Evolutionary conservation across 345 rosid genomes (phyloP).

Genomic region (Eucalyptus urophylla): DNA sequence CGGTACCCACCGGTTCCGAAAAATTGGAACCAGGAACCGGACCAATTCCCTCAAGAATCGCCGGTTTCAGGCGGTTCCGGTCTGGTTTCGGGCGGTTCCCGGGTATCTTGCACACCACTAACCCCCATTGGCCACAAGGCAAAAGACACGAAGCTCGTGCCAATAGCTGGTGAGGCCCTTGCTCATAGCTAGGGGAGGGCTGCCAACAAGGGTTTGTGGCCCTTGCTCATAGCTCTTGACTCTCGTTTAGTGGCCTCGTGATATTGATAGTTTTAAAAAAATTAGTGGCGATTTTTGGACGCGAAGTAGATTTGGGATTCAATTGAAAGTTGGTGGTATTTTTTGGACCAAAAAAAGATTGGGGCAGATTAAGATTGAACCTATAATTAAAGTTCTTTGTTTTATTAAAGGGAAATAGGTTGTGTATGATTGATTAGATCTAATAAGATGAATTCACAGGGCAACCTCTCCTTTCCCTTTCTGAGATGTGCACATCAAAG

Average conservation of each 20-base stretch:
- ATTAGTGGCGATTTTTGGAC: not conserved
- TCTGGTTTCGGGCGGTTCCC: too few species aligned
- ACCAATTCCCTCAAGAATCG: too few species aligned
- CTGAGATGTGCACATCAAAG: not conserved
- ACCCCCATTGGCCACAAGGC: too few species aligned
- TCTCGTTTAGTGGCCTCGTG: not conserved
- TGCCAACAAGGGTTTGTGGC: too few species aligned
- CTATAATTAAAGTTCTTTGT: not conserved
- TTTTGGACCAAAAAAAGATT: not conserved
- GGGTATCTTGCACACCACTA: too few species aligned
- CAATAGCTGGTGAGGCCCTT: too few species aligned
- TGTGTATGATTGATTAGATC: not conserved
- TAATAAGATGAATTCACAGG: not conserved
- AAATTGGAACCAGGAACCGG: too few species aligned
- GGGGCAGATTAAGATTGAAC: not conserved
- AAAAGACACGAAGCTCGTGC: too few species aligned
- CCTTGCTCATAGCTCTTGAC: too few species aligned
- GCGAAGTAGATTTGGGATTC: not conserved
- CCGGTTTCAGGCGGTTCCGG: too few species aligned
- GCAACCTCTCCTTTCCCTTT: not conserved
- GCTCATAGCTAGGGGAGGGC: too few species aligned
- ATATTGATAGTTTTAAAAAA: not conserved
- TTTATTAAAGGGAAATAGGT: not conserved
- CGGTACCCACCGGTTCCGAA: too few species aligned
- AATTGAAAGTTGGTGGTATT: not conserved